Conservation (phyloP, 257 asterid species). For the Capsicum pubescens region DNA sequence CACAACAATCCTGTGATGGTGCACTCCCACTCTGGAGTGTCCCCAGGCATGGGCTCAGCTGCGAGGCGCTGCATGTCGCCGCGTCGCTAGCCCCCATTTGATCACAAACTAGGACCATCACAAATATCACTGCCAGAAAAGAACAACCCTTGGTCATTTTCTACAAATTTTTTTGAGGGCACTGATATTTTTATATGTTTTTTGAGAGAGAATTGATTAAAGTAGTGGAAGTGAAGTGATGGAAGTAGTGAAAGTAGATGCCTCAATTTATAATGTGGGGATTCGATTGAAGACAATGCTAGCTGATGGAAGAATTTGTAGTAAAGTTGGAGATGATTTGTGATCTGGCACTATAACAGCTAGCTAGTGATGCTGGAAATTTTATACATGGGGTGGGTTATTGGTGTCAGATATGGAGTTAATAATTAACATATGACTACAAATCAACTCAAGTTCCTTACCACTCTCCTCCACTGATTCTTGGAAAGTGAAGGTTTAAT, state of each 20-base stretch:
- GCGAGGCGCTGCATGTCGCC: not conserved
- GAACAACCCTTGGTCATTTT: conserved; percentile 11
- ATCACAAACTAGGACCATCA: not conserved
- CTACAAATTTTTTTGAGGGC: not conserved
- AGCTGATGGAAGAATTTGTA: conserved; percentile 18
- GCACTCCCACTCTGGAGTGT: not conserved
- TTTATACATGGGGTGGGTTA: no score
- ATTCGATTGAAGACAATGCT: conserved; percentile 7
- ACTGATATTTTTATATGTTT: not conserved
- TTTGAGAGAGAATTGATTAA: not conserved
- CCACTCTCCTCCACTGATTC: no score
- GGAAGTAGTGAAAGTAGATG: not conserved
- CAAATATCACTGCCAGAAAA: not conserved
- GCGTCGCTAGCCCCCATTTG: conserved; percentile 9
- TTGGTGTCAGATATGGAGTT: no score
- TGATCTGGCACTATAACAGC: no score
- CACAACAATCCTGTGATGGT: not conserved
- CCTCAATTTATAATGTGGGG: conserved; percentile 19
- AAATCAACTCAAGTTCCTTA: no score
- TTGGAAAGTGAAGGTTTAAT: no score
- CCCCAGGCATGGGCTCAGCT: not conserved
- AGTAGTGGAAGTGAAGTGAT: not conserved
- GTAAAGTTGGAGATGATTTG: conserved; percentile 17
- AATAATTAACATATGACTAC: not conserved
- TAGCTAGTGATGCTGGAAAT: no score